Base-by-base conservation (phyloP, 2,329 filamentous ascomycete genomes). In the Myriosclerotinia duriaeana region DNA sequence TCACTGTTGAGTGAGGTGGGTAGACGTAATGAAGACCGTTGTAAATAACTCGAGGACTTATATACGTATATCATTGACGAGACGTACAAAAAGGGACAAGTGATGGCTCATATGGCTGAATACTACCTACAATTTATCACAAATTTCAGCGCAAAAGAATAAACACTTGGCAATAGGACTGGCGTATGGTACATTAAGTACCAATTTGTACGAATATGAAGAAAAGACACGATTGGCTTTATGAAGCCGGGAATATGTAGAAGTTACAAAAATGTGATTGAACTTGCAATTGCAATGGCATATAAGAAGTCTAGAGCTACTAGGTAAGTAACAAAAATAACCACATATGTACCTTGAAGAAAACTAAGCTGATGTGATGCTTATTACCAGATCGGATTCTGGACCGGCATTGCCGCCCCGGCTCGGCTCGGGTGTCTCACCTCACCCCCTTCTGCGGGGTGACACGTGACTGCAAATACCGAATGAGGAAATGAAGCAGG, bases 401-500 rank as follows among this genome's bases (percentile, higher is more conserved):
- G 50, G 34, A 60, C 58, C 44, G 44, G 58, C 44, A 60, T 12
- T 60, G n/a, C 58, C 58, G 44, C 34, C 46, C n/a, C 30, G 42
- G 58, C 46, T 50, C 44, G 42, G 58, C 15, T 36, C 58, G 44
- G 20, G 12, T 34, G 4, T 44, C 30, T 53, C 5, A 36, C 17
- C 30, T n/a, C n/a, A n/a, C 12, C 56, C 8, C 17, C 20, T 48
- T 26, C 14, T 38, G 30, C 6, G 30, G 8, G 1, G 4, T 3
- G 14, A 5, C 58, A 60, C 58, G 58, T 60, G 58, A 50, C 44
- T 14, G 1, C 0, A 3, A 12, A 38, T 17, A 3, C 20, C n/a
- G 12, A 26, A 38, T 50, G 44, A 36, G 44, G 44, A 60, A 26
- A 44, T 12, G 42, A 48, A 60, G 15, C 44, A 6, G n/a, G 46